Base-by-base conservation (phyloP, 768 basidiomycete genomes). In the Candolleomyces eurysporus region DNA sequence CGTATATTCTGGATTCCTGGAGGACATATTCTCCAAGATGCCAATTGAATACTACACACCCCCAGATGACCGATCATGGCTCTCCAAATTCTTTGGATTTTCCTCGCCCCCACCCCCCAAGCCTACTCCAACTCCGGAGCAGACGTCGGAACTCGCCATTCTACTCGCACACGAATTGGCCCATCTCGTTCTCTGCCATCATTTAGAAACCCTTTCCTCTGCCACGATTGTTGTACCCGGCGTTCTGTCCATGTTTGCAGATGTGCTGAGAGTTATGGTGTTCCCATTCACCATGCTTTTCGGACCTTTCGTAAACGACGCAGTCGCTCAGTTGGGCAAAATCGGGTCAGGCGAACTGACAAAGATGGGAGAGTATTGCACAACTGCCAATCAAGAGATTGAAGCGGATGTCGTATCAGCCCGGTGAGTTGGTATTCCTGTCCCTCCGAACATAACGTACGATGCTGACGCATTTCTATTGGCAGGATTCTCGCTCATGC, bases 291-390 rank as follows among this genome's bases (percentile, higher is more conserved):
- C 93, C 4, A 94, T 92, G 89, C 68, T 95, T 9, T 87, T 98
- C 59, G 96, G 96, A 0, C 96, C 96, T 1, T 97, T 98, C 71
- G 86, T 98, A 61, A 96, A 96, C 69, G 96, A 99, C 67, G 95
- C 93, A 3, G 83, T 98, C 26, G 92, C 89, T 0, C 86, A 91
- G 56, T 67, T 94, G 57, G 89, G 92, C 26, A 88, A 88, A 69
- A 82, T 90, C 1, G 89, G 91, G 2, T 86, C 88, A 11, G 86
- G 87, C 2, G 89, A 96, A 68, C 78, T 96, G 43, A 78, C 80
- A 53, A 89, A 87, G 71, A 74, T 89, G 3, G 85, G 86, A 26
- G 87, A 90, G 66, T 81, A 84, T 56, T 96, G 94, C 69, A 92
- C 89, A 50, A 92, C 85, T 61, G 78, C 87, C 61, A 84, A 82